Conservation (phyloP, 2,329 filamentous ascomycete genomes). For the Venturiaceae sp. region DNA sequence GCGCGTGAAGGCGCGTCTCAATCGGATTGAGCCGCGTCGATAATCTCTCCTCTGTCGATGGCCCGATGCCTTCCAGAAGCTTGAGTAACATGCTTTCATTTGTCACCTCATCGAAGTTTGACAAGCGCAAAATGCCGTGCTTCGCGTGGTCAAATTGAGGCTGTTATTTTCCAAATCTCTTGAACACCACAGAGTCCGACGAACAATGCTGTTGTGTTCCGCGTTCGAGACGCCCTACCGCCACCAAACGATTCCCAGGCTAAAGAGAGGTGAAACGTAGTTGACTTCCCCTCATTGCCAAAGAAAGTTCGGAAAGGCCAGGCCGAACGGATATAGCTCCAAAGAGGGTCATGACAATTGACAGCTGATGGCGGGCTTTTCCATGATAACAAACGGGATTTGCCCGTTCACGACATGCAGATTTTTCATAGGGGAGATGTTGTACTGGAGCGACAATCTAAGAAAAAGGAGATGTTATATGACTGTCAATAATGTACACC, state of each 20-base stretch:
- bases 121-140: neutral
- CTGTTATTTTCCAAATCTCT: neutral
- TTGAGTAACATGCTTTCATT: neutral
- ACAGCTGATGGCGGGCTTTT: neutral
- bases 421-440: neutral
- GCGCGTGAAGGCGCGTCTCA: neutral
- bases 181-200: neutral
- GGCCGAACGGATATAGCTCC: neutral
- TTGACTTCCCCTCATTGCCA: neutral
- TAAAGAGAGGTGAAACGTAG: neutral
- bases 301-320: neutral
- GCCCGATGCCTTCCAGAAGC: neutral
- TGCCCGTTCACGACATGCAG: neutral
- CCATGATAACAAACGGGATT: neutral
- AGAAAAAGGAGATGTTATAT: neutral
- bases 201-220: neutral
- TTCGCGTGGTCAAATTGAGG: neutral
- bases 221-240: neutral
- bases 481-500: neutral
- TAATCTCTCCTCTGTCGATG: neutral
- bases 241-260: neutral
- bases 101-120: too few species aligned
- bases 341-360: neutral
- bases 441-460: neutral
- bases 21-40: neutral